These are phyloP conservation scores for Gracilaria vermiculophylla DNA, from an alignment of 23 red algal species.

Conservation along the genomic window DNA sequence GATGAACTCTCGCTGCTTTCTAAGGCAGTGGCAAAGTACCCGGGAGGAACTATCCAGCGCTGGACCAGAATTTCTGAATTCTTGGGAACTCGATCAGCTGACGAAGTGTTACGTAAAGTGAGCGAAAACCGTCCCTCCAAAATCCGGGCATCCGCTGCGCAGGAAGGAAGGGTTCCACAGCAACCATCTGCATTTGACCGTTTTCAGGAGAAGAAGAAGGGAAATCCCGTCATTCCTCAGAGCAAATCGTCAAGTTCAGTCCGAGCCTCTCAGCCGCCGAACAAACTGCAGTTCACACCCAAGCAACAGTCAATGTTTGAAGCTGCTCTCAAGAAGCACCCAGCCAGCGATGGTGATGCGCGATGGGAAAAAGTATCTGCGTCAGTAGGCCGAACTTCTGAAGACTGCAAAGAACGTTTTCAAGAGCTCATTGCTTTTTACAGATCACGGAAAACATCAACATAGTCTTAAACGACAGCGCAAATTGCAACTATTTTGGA, in stretches of 20 bases:
- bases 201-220: constrained; percentile 78
- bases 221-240: constrained; percentile 2
- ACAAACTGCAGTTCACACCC: constrained; percentile 74
- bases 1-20: constrained; percentile 71
- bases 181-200: constrained; percentile 34
- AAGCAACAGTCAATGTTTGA: constrained; percentile 80
- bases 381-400: constrained; percentile 55
- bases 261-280: constrained; percentile 44
- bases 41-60: constrained; percentile 68
- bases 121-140: constrained; percentile 53
- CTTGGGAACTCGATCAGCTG: constrained; percentile 42
- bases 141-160: neutral
- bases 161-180: neutral
- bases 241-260: neutral
- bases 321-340: constrained; percentile 71
- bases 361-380: constrained; percentile 58
- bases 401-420: constrained; percentile 73
- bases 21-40: constrained; percentile 77
- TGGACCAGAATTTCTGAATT: constrained; percentile 69
- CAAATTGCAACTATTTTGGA: too few species aligned
- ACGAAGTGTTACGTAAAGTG: constrained; percentile 61
- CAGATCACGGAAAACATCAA: constrained; percentile 51
- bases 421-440: constrained; percentile 77
- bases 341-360: constrained; percentile 1
- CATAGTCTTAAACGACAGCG: neutral